Conservation (phyloP, 192 early-diverging fungal genomes). For the Rhizoclosmatium sp. region DNA sequence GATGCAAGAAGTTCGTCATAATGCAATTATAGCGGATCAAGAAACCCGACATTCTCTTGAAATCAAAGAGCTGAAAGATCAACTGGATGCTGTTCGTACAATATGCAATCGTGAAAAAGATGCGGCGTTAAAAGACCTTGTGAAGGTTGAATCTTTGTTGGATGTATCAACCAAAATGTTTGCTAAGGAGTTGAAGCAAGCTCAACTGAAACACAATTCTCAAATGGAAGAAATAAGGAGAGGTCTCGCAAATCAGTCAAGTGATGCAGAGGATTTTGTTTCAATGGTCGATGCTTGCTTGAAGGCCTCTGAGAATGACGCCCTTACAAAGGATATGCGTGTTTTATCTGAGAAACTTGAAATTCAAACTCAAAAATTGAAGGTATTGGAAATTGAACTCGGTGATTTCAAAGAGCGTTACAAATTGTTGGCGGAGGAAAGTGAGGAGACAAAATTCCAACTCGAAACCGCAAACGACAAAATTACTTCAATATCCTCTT, state of each 20-base stretch:
- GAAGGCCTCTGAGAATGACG: background rate
- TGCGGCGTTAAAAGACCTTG: slow-evolving; percentile 4
- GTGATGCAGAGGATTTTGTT: background rate
- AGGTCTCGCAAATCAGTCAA: background rate
- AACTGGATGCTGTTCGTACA: background rate
- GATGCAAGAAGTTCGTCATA: background rate
- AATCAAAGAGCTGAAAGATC: slow-evolving; percentile 16
- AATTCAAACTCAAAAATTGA: background rate
- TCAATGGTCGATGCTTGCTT: background rate
- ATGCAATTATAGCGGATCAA: background rate
- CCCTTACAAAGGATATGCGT: background rate
- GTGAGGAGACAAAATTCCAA: background rate
- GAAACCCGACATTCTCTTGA: background rate
- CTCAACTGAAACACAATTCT: background rate
- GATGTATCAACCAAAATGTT: slow-evolving; percentile 4
- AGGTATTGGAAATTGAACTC: background rate
- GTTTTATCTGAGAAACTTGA: background rate
- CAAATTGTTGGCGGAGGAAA: background rate
- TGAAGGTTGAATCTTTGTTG: slow-evolving; percentile 15
- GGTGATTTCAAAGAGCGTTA: background rate
- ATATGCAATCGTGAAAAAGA: slow-evolving; percentile 13
- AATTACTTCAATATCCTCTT: background rate
- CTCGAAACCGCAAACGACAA: slow-evolving; percentile 2
- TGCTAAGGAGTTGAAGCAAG: background rate
- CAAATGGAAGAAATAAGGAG: slow-evolving; percentile 5